Evolutionary conservation across 2,329 filamentous ascomycete genomes (phyloP).

Genomic region (Colletotrichum sp.): DNA sequence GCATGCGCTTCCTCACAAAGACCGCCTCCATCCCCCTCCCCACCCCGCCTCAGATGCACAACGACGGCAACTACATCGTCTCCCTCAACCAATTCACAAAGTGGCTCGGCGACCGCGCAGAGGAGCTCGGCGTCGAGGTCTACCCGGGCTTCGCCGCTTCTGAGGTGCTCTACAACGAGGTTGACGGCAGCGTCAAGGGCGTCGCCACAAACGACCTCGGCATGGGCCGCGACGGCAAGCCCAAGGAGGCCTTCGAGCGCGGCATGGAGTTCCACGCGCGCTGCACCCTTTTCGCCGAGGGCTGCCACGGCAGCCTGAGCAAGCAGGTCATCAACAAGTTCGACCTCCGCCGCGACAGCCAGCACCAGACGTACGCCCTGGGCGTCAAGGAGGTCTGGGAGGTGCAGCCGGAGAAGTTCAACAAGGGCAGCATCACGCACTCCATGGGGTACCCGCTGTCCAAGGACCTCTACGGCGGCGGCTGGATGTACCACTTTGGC

Average conservation of each 20-base stretch:
- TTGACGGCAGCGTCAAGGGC: slow-evolving; percentile 88
- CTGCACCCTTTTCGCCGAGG: slow-evolving; percentile 91
- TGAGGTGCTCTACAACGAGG: slow-evolving; percentile 81
- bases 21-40: slow-evolving; percentile 79
- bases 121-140: slow-evolving; percentile 93
- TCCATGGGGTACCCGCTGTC: slow-evolving; percentile 92
- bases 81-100: slow-evolving; percentile 94
- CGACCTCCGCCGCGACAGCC: slow-evolving; percentile 84
- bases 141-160: slow-evolving; percentile 96
- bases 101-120: slow-evolving; percentile 95
- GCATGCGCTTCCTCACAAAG: slow-evolving; percentile 94
- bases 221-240: slow-evolving; percentile 78
- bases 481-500: slow-evolving; percentile 99
- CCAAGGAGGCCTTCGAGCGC: slow-evolving; percentile 90
- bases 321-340: slow-evolving; percentile 97
- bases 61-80: slow-evolving; percentile 97
- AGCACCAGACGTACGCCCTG: slow-evolving; percentile 93
- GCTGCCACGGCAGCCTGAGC: slow-evolving; percentile 92
- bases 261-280: slow-evolving; percentile 98
- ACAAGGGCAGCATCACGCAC: slow-evolving; percentile 84
- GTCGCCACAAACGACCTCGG: slow-evolving; percentile 97
- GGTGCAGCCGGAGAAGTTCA: slow-evolving; percentile 89
- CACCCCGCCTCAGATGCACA: slow-evolving; percentile 95
- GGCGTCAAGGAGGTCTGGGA: slow-evolving; percentile 99
- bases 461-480: slow-evolving; percentile 90